Percentiles rank a stretch among this genome's conserved stretches.
These are phyloP conservation scores for Acanthamoeba divionensis DNA, from an alignment of 208 protist species.

Conservation along the genomic window DNA sequence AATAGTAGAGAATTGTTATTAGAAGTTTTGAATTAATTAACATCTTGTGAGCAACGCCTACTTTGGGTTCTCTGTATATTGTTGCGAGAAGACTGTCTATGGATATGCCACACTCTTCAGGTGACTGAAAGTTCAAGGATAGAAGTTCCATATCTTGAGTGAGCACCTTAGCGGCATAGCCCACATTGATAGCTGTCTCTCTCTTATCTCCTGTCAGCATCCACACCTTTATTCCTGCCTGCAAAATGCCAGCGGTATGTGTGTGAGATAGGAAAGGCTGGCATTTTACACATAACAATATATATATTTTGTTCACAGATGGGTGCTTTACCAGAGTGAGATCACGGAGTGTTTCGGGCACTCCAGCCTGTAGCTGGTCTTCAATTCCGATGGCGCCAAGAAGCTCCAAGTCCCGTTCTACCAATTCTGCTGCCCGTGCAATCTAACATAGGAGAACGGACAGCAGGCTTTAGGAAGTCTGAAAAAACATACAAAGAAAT, in stretches of 20 bases:
- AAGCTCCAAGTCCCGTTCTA: conserved; percentile 87
- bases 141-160: not conserved
- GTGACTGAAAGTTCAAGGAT: not conserved
- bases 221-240: conserved; percentile 89
- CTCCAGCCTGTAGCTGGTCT: conserved; percentile 93
- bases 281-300: too few relatives aligned
- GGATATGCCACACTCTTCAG: not conserved
- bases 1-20: not conserved
- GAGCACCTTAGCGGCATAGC: conserved; percentile 50
- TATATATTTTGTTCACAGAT: too few relatives aligned
- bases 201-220: conserved; percentile 95
- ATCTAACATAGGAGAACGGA: not conserved
- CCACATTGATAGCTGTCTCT: conserved; percentile 80
- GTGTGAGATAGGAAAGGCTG: conserved; percentile 76
- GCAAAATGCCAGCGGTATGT: conserved; percentile 71
- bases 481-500: too few relatives aligned
- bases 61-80: not conserved
- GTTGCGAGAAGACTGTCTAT: not conserved
- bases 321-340: not conserved
- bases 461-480: not conserved
- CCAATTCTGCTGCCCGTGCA: conserved; percentile 19
- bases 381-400: conserved; percentile 89
- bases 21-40: too few relatives aligned
- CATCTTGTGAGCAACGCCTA: too few relatives aligned
- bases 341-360: conserved; percentile 91